A percentile compares a stretch with the other conserved stretches of the same genome.
Conservation (phyloP, 306 rosid genomes). For the Trichosanthes truncata region DNA sequence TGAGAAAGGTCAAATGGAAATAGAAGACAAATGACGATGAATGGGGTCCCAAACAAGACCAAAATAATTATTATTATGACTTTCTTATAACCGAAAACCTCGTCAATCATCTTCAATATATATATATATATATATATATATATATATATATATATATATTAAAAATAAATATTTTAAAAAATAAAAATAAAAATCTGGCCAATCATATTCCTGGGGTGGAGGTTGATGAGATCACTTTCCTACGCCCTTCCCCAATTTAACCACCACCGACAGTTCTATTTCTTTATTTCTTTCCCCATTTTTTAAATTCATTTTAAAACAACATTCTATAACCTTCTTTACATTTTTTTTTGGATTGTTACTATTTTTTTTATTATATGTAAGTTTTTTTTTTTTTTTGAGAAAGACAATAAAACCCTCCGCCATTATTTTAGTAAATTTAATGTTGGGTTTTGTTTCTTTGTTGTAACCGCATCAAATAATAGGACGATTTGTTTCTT, state of each 20-base stretch:
- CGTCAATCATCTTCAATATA: not conserved
- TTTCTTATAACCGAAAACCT: not conserved
- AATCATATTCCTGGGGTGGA: not conserved
- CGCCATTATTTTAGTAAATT: not conserved
- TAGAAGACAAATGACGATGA: not conserved
- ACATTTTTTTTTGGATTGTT: not conserved
- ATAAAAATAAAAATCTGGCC: not conserved
- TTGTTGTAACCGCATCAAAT: not conserved
- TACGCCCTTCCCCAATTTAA: not conserved
- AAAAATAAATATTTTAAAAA: not conserved
- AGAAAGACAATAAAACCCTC: not conserved
- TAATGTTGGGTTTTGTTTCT: not conserved
- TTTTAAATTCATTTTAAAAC: not conserved
- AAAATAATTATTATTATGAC: not conserved
- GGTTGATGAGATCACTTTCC: constrained; percentile 4
- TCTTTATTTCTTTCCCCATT: not conserved
- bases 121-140: not conserved
- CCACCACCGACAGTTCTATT: constrained; percentile 7
- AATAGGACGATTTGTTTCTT: not conserved
- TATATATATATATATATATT: not conserved
- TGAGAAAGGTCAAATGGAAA: not conserved
- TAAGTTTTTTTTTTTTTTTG: not conserved
- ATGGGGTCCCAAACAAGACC: not conserved
- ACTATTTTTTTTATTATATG: not conserved
- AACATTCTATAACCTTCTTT: not conserved